Evolutionary conservation across 164 flowering plant species (phyloP).

Genomic region (Brasenia schreberi): DNA sequence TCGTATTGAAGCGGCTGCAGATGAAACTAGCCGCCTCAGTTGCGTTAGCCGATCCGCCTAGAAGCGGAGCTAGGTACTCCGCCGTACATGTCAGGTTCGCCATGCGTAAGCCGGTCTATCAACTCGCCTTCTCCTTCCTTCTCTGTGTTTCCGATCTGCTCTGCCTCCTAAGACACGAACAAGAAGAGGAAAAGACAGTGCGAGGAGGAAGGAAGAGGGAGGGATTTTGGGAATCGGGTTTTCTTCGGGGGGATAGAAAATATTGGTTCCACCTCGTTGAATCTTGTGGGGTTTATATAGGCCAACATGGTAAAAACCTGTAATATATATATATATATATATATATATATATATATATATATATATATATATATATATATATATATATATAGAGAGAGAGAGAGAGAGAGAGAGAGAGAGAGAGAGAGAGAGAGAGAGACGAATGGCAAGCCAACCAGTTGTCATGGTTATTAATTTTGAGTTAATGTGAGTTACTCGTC

Average conservation of each 20-base stretch:
- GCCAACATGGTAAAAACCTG: too few species aligned
- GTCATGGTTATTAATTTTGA: too few species aligned
- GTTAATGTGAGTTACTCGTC: too few species aligned
- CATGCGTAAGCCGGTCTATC: not conserved
- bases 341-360: too few species aligned
- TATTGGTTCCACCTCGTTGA: not conserved
- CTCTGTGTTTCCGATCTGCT: not conserved
- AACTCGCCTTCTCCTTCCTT: not conserved
- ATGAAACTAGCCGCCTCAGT: conserved; percentile 21
- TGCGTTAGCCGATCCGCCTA: conserved; percentile 12
- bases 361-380: too few species aligned
- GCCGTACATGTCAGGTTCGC: conserved; percentile 11
- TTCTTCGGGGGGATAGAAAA: not conserved
- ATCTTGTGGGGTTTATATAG: too few species aligned
- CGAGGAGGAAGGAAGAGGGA: not conserved
- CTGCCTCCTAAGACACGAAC: not conserved
- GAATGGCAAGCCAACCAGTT: too few species aligned
- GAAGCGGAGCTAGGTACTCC: conserved; percentile 17
- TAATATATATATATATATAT: too few species aligned
- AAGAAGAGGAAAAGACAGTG: not conserved
- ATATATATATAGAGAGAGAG: too few species aligned
- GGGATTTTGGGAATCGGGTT: not conserved
- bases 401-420: too few species aligned
- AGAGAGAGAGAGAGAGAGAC: too few species aligned
- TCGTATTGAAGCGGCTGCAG: conserved; percentile 19